A percentile compares a stretch with the other conserved stretches of the same genome.
These are phyloP conservation scores for Ascosphaera aggregata DNA, from an alignment of 2,329 filamentous ascomycete species.

Conservation along the genomic window DNA sequence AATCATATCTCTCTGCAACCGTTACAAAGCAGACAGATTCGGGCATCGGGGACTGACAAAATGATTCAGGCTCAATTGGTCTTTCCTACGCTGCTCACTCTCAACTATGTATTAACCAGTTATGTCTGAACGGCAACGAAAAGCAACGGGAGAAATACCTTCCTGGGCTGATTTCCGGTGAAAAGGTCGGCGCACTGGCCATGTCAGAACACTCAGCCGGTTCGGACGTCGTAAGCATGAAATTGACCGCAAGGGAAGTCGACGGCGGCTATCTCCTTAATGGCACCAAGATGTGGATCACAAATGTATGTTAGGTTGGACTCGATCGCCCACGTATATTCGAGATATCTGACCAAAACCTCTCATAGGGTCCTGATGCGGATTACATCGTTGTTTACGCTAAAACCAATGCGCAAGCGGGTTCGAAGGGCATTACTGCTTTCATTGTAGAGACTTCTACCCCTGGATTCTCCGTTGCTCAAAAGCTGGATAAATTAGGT, in stretches of 20 bases:
- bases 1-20: conserved; percentile 9
- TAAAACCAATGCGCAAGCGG: conserved; percentile 63
- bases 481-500: conserved; percentile 92
- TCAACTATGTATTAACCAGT: conserved; percentile 88
- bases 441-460: conserved; percentile 56
- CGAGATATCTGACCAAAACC: neutral
- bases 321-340: neutral
- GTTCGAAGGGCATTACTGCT: conserved; percentile 78
- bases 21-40: too few species aligned
- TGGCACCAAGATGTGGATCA: conserved; percentile 99
- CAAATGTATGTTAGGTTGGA: conserved; percentile 38
- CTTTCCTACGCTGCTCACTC: conserved; percentile 91
- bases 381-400: conserved; percentile 88
- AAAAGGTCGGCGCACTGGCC: conserved; percentile 64
- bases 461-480: conserved; percentile 60
- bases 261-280: conserved; percentile 72
- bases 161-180: conserved; percentile 57
- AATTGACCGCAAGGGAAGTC: conserved; percentile 54
- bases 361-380: conserved; percentile 50
- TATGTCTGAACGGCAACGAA: conserved; percentile 63
- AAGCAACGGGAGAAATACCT: conserved; percentile 65
- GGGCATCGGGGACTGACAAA: too few species aligned
- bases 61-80: conserved; percentile 38
- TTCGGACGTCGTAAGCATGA: conserved; percentile 90
- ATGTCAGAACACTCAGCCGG: conserved; percentile 90